Base-by-base conservation (phyloP, 2,329 filamentous ascomycete genomes). In the Trichoderma breve region DNA sequence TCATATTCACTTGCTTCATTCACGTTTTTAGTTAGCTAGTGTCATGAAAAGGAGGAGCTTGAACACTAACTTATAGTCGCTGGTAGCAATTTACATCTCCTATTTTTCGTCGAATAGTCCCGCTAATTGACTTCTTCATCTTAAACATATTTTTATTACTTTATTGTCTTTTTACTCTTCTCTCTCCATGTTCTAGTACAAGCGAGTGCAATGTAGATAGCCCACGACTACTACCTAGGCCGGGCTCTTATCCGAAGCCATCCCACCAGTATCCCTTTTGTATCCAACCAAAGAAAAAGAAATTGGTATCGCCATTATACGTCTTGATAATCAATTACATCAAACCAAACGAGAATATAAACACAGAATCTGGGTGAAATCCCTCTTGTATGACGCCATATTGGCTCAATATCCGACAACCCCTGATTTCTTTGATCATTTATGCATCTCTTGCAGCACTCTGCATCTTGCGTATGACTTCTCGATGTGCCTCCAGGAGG, bases 401-500 rank as follows among this genome's bases (percentile, higher is more conserved):
- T 55, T 28, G 18, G 43, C 28, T 21, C 36, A 15, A 67, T n/a
- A 57, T 15, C 32, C 6, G 14, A 26, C n/a, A 15, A 60, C 11
- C 24, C 15, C 34, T 8, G 24, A 34, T 30, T 55, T 30, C 26
- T 28, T 24, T 18, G 12, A 21, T 21, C 12, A 24, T 32, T 68
- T 24, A 77, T 67, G 71, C 63, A 53, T 83, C 78, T 75, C 80
- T 83, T 1, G 83, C 83, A 28, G 78, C 75, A 43, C 80, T 82
- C 77, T 97, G 94, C 90, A 98, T 92, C 79, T 86, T 90, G 74
- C 92, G 86, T 88, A 98, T 87, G 1, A 92, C 93, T 74, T 95
- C 91, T 24, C 92, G 87, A 80, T 98, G 95, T 26, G 91, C 87
- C 60, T 93, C 91, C 66, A 92, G 84, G 84, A 97, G 88, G 74